Base-by-base conservation (phyloP, 2,329 filamentous ascomycete species). In the Hypoxylon sp. region DNA sequence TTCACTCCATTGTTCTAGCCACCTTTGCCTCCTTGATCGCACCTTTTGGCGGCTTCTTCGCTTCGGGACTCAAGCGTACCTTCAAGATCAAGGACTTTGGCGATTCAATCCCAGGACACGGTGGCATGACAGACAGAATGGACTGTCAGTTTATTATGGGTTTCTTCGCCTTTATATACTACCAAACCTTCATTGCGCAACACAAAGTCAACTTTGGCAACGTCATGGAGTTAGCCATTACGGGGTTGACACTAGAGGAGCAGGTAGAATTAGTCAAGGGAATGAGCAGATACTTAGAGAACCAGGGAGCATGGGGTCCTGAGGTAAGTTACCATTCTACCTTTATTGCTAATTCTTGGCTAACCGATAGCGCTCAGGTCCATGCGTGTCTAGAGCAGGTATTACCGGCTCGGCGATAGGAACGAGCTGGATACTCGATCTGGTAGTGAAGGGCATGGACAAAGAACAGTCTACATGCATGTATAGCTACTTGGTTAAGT, bases 61-160 rank as follows among this genome's bases (percentile, higher is more conserved):
- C 96, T 3, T 98, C 94, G 2, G 96, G 96, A 0, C 87, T 99
- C 64, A 99, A 99, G 88, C 93, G 96, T 31, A 98, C 95, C 3
- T 99, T 99, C 85, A 98, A 99, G 84, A 97, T 99, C 86, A 99
- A 99, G 86, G 96, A 99, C 83, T 99, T 99, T 83, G 96, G 96
- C 74, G 93, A 99, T 81, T 97, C 94, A 1, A 99, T 99, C 74
- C 96, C 96, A 1, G 96, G 96, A 22, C 96, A 99, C 77, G 96
- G 96, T 68, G 96, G 96, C 74, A 98, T 99, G 84, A 99, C 96
- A 14, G 96, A 99, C 79, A 92, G 96, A 69, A 98, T 99, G 95
- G 96, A 99, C 79, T 99, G 96, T 80, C 96, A 99, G 79, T 99
- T 99, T 83, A 98, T 98, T 84, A 99, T 99, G 96, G 96, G 96